Base-by-base conservation (phyloP, 2,329 filamentous ascomycete species). In the Rachicladosporium sp. region DNA sequence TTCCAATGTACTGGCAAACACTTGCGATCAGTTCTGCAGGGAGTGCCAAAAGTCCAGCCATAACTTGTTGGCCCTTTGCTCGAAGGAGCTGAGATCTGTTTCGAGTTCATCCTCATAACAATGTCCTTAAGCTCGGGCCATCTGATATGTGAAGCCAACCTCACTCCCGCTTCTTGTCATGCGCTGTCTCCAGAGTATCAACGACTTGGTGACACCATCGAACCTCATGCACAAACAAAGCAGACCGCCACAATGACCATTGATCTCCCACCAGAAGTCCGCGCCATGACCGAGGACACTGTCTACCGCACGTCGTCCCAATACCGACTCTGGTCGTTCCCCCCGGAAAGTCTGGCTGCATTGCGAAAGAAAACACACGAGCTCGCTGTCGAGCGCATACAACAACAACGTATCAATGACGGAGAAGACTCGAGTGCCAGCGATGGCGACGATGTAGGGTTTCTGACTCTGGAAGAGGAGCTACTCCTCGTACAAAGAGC, bases 271-370 rank as follows among this genome's bases (percentile, higher is more conserved):
- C 34, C 38, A 11, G 38, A 41, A 10, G 21, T 41, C 2, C 38
- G 38, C 19, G 38, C 12, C 27, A 44, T 93, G 76, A 82, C 78
- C 45, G 91, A 98, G 71, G 91, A 98, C 63, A 82, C 85, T 50
- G 72, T 88, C 40, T 98, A 96, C 64, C 79, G 86, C 27, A 75
- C 82, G 37, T 93, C 89, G 0, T 89, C 85, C 35, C 91, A 98
- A 62, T 96, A 78, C 59, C 77, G 83, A 33, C 71, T 93, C 42
- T 98, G 91, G 91, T 94, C 88, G 8, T 96, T 89, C 63, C 85
- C 86, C 0, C 75, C 79, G 2, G 63, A 76, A 3, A 76, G 80
- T 31, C 74, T 98, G 3, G 69, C 73, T 36, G 71, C 78, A 2
- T 72, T 89, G 15, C 83, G 91, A 42, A 66, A 71, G 31, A 80